phyloP scores from a whole-genome alignment of 1,284 basidiomycete genomes.

The Chondrostereum purpureum region DNA sequence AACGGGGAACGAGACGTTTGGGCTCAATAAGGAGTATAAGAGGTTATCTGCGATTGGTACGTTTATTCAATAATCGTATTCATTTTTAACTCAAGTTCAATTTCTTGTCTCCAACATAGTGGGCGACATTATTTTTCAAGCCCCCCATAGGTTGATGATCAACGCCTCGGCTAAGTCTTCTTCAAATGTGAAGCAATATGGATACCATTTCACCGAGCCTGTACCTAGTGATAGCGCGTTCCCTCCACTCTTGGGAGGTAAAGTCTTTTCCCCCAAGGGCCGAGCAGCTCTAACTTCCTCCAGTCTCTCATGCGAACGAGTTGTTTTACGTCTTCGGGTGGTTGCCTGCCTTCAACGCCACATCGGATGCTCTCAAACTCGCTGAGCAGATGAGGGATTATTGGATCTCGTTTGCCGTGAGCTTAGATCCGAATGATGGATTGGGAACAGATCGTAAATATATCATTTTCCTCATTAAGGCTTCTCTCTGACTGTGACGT shows the following conservation, averaged over 20 bases:
- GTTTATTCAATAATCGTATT: not conserved
- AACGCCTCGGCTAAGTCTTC: constrained; percentile 2
- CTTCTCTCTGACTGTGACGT: not conserved
- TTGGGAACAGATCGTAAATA: constrained; percentile 2
- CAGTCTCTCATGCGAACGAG: constrained; percentile 3
- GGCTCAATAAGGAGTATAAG: constrained; percentile 2
- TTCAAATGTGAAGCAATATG: constrained; percentile 5
- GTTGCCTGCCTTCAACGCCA: not conserved
- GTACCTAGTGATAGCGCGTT: not conserved
- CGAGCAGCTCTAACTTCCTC: not conserved
- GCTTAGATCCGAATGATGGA: constrained; percentile 7
- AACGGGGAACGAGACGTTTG: constrained; percentile 8
- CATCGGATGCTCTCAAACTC: not conserved
- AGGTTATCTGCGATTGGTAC: constrained; percentile 4
- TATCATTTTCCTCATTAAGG: not conserved
- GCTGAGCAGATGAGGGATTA: constrained; percentile 5
- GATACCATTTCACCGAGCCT: constrained; percentile 6
- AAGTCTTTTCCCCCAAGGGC: not conserved
- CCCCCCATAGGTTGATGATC: constrained; percentile 3
- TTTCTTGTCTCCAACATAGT: not conserved
- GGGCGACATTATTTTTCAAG: constrained; percentile 5
- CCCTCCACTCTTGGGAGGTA: constrained; percentile 3
- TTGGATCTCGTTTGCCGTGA: constrained; percentile 8
- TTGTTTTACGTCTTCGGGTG: constrained; percentile 2
- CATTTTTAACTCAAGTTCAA: not conserved